Evolutionary conservation across 305 asterid species (phyloP).

Genomic region (Fraxinus angustifolia): DNA sequence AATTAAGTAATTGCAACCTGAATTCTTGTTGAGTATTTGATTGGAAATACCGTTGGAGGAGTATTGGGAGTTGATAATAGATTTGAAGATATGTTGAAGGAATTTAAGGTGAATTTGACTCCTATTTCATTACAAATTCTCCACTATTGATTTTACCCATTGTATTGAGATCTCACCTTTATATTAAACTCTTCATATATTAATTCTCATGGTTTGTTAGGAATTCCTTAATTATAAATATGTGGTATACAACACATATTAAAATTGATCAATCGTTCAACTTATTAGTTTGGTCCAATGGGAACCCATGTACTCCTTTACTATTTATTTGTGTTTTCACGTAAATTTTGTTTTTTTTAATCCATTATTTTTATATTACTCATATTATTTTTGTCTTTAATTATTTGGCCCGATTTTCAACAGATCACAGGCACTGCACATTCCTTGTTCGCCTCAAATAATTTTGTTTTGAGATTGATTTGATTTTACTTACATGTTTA

Average conservation of each 20-base stretch:
- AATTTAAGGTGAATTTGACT: neutral
- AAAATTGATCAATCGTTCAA: neutral
- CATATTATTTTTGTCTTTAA: neutral
- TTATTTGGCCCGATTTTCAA: neutral
- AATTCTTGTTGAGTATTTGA: neutral
- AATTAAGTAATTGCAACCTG: neutral
- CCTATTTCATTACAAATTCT: neutral
- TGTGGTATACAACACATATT: neutral
- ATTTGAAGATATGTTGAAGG: neutral
- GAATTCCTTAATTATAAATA: too few relatives aligned
- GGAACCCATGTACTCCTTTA: neutral
- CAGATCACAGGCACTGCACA: neutral
- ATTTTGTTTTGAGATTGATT: neutral
- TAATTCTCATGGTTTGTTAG: neutral
- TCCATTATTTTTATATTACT: too few relatives aligned
- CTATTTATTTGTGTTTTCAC: neutral
- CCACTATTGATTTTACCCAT: neutral
- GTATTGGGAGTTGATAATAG: neutral
- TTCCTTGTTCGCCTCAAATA: neutral
- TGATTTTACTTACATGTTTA: neutral
- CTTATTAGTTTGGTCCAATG: neutral
- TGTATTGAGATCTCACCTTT: neutral
- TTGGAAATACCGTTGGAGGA: neutral
- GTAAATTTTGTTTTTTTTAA: too few relatives aligned
- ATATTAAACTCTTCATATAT: too few relatives aligned